Base-by-base conservation (phyloP, 441 rosid genomes). In the Theobroma grandiflorum region DNA sequence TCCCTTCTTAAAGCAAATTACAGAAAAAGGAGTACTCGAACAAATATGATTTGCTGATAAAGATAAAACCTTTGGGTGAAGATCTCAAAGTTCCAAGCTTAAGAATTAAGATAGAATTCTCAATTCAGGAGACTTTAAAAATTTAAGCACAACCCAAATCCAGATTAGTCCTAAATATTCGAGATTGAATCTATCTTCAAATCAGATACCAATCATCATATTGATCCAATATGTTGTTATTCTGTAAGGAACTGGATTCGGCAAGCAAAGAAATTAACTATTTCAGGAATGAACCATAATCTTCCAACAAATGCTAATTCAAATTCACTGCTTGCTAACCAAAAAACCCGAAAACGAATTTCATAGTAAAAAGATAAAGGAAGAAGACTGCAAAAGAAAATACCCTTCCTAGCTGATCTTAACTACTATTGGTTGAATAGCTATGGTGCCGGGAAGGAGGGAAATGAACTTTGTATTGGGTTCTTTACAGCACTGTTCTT, bases 401-500 rank as follows among this genome's bases (percentile, higher is more conserved):
- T 18, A 20, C 2, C 3, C 37, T 1, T 20, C 38, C 57, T 16
- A 3, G 40, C 40, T 14, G 26, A 35, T 35, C 47, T 52, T 53
- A 61, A 59, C 68, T 22, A 14, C 47, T 73, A 3, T 2, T 0
- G 15, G 53, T 14, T 31, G 47, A 52, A 76, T 18, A 11, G 57
- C 67, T 79, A 82, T 6, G 87, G 82, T 20, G 86, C 70, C 11
- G 67, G 69, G 74, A 81, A 67, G 0, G 78, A 26, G 52, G 84
- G 75, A n/a, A 75, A 26, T 8, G 83, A 40, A 40, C 59, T 80
- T 57, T 76, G 80, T n/a, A 76, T 40, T 8, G 79, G 70, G 62
- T 80, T 83, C 82, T 82, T 87, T 50, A 79, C 50, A 55, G 64
- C 40, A 53, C 45, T 61, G 9, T 58, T 81, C 85, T 78, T 86